Conservation (phyloP, 2,329 filamentous ascomycete species). For the Exophiala xenobiotica region DNA sequence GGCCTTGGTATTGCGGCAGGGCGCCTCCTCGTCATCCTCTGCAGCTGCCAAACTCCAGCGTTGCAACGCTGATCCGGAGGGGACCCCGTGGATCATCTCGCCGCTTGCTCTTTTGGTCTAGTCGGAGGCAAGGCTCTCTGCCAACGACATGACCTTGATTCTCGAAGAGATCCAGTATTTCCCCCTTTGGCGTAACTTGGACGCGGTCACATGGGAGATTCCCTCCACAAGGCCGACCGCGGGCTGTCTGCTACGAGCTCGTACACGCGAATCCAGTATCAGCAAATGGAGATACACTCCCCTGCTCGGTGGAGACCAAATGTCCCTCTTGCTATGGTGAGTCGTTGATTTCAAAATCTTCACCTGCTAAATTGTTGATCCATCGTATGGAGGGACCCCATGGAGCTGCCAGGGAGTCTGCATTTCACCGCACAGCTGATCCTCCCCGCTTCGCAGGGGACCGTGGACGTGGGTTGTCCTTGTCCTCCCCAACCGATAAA, state of each 20-base stretch:
- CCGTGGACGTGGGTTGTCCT: too few relatives aligned
- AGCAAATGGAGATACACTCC: neutral
- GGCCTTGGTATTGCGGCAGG: neutral
- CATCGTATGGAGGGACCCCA: neutral
- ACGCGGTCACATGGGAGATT: neutral
- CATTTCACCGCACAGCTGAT: neutral
- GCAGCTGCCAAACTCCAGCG: neutral
- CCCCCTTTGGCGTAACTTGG: neutral
- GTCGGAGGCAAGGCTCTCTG: neutral
- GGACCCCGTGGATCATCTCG: neutral
- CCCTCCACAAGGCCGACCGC: neutral
- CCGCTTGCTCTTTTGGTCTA: neutral
- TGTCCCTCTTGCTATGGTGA: neutral
- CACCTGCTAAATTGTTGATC: neutral
- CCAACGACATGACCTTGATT: neutral
- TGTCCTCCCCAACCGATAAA: neutral
- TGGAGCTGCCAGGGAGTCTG: neutral
- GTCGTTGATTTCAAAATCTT: neutral
- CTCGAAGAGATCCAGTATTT: neutral
- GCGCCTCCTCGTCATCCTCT: slow-evolving; percentile 1
- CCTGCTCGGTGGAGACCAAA: neutral
- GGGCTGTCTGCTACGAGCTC: too few relatives aligned
- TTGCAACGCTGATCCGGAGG: neutral
- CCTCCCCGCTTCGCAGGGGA: too few relatives aligned
- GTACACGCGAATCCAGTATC: neutral